Evolutionary conservation across 2,329 filamentous ascomycete species (phyloP).

Genomic region (Pseudopyricularia javanii): DNA sequence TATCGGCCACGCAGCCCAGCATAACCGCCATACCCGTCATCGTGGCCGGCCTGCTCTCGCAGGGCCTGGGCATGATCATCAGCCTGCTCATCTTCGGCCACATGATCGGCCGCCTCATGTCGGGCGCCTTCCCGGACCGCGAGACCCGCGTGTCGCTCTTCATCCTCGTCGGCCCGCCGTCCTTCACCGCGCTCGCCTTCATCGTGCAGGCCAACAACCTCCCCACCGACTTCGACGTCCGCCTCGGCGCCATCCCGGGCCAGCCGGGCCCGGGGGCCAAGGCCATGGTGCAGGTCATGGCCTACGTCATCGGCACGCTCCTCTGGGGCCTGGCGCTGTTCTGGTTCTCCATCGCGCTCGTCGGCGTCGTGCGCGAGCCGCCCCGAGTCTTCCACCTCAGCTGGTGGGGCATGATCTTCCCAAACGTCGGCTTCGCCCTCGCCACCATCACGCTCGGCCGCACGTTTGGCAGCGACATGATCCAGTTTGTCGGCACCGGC

Average conservation of each 20-base stretch:
- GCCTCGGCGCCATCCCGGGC: constrained; percentile 13
- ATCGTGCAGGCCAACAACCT: constrained; percentile 18
- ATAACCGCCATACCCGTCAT: constrained; percentile 38
- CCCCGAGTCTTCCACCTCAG: constrained; percentile 24
- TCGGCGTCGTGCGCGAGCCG: constrained; percentile 22
- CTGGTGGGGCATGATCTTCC: constrained; percentile 57
- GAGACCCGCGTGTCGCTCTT: constrained; percentile 43
- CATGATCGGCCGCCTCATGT: constrained; percentile 50
- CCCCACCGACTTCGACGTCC: constrained; percentile 13
- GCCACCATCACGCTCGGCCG: constrained; percentile 44
- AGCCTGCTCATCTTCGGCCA: constrained; percentile 39
- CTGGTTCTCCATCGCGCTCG: constrained; percentile 41
- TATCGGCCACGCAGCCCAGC: constrained; percentile 33
- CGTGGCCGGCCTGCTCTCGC: constrained; percentile 43
- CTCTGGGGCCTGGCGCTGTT: constrained; percentile 48
- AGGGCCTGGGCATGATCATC: constrained; percentile 36
- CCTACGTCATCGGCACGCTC: constrained; percentile 14
- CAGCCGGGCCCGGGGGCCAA: constrained; percentile 16
- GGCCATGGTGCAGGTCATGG: constrained; percentile 5
- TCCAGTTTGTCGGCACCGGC: constrained; percentile 40
- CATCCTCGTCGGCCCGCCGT: constrained; percentile 49
- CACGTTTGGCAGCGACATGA: constrained; percentile 33
- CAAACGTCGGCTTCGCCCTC: constrained; percentile 50
- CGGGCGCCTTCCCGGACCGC: constrained; percentile 39
- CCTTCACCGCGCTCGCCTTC: constrained; percentile 26